Conservation (phyloP, 2,329 filamentous ascomycete species). For the Fusarium floridanum region DNA sequence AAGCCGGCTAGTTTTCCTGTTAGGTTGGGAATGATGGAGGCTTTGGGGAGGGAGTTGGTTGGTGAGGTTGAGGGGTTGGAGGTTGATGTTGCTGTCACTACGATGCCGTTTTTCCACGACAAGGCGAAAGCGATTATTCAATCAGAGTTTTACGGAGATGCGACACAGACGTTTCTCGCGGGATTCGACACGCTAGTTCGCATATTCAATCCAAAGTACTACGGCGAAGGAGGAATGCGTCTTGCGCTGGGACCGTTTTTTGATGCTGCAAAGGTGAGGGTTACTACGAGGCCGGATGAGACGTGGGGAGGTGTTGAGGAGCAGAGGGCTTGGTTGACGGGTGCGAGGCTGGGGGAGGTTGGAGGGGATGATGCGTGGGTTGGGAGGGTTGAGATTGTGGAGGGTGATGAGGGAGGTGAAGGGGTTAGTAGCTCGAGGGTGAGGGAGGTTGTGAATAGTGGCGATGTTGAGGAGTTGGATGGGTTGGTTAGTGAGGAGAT, state of each 20-base stretch:
- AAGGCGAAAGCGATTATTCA: conserved; percentile 72
- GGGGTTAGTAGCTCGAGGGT: conserved; percentile 73
- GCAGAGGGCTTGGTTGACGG: conserved; percentile 63
- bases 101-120: conserved; percentile 78
- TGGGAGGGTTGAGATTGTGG: conserved; percentile 69
- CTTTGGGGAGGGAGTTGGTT: conserved; percentile 71
- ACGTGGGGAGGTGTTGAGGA: conserved; percentile 66
- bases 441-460: conserved; percentile 65
- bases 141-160: conserved; percentile 55
- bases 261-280: conserved; percentile 68
- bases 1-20: conserved; percentile 77
- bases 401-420: conserved; percentile 59
- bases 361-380: conserved; percentile 72
- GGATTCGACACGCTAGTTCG: conserved; percentile 83
- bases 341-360: conserved; percentile 61
- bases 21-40: conserved; percentile 78
- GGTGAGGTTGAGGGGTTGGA: conserved; percentile 44
- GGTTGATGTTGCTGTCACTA: conserved; percentile 78
- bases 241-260: conserved; percentile 74
- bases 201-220: conserved; percentile 81
- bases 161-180: conserved; percentile 75
- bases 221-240: conserved; percentile 60
- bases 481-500: conserved; percentile 70
- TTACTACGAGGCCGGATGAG: conserved; percentile 73
- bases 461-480: conserved; percentile 58